Base-by-base conservation (phyloP, 163 green algal genomes). In the Scenedesmus sp. region DNA sequence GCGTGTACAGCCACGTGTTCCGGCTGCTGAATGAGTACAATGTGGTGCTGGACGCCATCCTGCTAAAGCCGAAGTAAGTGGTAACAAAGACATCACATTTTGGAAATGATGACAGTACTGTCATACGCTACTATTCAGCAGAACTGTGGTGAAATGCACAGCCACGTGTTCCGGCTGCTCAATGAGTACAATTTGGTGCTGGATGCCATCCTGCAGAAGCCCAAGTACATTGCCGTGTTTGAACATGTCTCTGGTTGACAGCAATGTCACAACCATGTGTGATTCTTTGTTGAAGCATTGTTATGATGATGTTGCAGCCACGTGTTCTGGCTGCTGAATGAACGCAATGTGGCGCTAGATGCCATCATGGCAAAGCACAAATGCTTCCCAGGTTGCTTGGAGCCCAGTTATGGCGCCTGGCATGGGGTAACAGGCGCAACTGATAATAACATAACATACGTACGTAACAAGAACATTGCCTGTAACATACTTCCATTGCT, bases 191-290 rank as follows among this genome's bases (percentile, higher is more conserved):
- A 97, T 57, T 96, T 98, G 34, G 92, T 90, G 66, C 94, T 98
- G 73, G 97, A 99, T 90, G 97, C 96, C 76, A 99, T 98, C 91
- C 94, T 99, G 91, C 96, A 99, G 64, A 99, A 99, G 95, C 98
- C 98, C 88, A 99, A 98, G 81, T 86, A 12, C 52, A 46, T 46
- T 46, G 34, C 34, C 34, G 34, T 46, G 34, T 46, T 46, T 1
- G 34, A 46, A 46, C 34, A 46, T 46, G 34, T 46, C 34, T 46
- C 34, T 46, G 34, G 34, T 46, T 46, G 34, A 46, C 34, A 46
- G 34, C 34, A 46, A 46, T 46, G 34, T 46, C 34, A 46, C 34
- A 46, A 46, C 34, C 34, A 46, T 46, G 34, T 46, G 34, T 46
- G 34, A 46, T 46, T 46, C 34, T 46, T 46, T 46, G 34, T 46